phyloP scores from a whole-genome alignment of 1,284 basidiomycete species.

The Laetiporus sulphureus region DNA sequence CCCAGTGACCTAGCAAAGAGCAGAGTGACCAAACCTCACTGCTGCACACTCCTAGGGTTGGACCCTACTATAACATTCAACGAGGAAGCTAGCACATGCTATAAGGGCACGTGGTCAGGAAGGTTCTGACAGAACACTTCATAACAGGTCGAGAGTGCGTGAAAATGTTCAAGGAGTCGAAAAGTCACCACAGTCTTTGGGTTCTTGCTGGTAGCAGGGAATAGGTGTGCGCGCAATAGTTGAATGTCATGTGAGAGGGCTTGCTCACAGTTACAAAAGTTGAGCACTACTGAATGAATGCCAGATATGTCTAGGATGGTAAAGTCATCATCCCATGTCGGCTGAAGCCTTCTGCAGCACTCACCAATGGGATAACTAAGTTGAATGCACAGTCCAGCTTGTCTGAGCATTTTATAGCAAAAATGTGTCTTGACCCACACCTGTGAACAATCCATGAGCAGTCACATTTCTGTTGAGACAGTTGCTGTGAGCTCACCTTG shows the following conservation, averaged over 20 bases:
- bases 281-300: slow-evolving; percentile 24
- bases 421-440: slow-evolving; percentile 3
- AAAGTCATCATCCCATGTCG: slow-evolving; percentile 13
- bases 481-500: slow-evolving; percentile 4
- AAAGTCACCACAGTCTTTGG: slow-evolving; percentile 24
- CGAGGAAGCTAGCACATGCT: too few species aligned
- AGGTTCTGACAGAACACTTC: too few species aligned
- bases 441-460: background rate
- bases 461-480: background rate
- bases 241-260: slow-evolving; percentile 10
- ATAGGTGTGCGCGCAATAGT: slow-evolving; percentile 21
- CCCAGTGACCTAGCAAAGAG: too few species aligned
- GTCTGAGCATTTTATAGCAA: background rate
- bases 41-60: too few species aligned
- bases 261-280: slow-evolving; percentile 26
- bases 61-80: too few species aligned
- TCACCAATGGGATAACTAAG: slow-evolving; percentile 17
- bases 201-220: slow-evolving; percentile 21
- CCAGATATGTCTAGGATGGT: slow-evolving; percentile 26
- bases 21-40: too few species aligned
- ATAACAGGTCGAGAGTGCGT: slow-evolving; percentile 14
- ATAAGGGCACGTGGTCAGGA: too few species aligned
- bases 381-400: slow-evolving; percentile 9
- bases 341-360: slow-evolving; percentile 4
- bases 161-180: slow-evolving; percentile 22